Conservation (phyloP, 768 basidiomycete genomes). For the Trametes maxima region DNA sequence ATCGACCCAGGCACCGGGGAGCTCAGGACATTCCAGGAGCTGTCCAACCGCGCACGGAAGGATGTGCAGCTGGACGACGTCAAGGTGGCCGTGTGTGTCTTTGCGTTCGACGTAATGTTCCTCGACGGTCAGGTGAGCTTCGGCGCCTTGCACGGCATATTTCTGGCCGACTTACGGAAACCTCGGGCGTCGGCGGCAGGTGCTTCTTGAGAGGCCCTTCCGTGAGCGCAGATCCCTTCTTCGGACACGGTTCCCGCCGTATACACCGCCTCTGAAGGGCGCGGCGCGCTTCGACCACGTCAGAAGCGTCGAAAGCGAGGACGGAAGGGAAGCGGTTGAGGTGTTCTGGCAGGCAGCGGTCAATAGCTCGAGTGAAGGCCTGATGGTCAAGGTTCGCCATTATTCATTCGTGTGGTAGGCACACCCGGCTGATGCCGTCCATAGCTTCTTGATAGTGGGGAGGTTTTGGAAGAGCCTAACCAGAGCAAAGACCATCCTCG, state of each 20-base stretch:
- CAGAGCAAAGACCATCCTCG: constrained; percentile 43
- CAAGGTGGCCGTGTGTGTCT: constrained; percentile 80
- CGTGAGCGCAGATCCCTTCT: constrained; percentile 70
- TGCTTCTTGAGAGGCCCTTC: constrained; percentile 68
- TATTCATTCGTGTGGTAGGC: constrained; percentile 1
- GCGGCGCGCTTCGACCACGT: constrained; percentile 74
- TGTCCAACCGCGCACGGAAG: constrained; percentile 83
- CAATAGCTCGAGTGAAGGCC: constrained; percentile 82
- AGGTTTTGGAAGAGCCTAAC: constrained; percentile 37
- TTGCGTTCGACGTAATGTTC: constrained; percentile 88
- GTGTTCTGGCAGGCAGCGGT: constrained; percentile 78
- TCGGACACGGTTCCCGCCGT: constrained; percentile 60
- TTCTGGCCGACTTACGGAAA: constrained; percentile 3
- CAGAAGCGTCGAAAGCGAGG: constrained; percentile 65
- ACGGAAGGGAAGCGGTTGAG: constrained; percentile 63
- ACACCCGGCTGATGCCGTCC: constrained; percentile 15
- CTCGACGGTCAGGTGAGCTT: constrained; percentile 71
- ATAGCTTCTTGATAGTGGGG: constrained; percentile 68
- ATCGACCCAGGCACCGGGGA: constrained; percentile 64
- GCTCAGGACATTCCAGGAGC: constrained; percentile 81
- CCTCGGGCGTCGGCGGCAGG: constrained; percentile 43
- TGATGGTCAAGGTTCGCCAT: constrained; percentile 81
- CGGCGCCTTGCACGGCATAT: constrained; percentile 16
- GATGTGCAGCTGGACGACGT: constrained; percentile 77
- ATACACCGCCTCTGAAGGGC: constrained; percentile 44